phyloP scores from a whole-genome alignment of 2,329 filamentous ascomycete species.

The Cladosporium colombiae region DNA sequence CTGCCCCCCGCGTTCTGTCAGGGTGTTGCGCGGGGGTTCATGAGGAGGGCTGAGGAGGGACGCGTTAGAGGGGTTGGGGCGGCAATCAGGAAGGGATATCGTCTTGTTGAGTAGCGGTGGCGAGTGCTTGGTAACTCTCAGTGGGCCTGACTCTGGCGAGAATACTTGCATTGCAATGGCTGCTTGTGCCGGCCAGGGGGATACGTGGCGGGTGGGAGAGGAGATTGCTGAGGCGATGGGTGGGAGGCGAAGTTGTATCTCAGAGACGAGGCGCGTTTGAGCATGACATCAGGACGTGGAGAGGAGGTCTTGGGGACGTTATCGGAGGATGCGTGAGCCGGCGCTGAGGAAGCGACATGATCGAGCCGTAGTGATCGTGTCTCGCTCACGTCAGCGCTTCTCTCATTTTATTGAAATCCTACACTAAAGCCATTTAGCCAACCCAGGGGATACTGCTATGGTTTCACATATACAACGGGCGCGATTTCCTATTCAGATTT shows the following conservation, averaged over 20 bases:
- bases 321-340: not conserved
- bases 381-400: not conserved
- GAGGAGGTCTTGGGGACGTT: not conserved
- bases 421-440: not conserved
- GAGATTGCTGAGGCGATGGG: not conserved
- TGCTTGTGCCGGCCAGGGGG: too few relatives aligned
- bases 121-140: too few relatives aligned
- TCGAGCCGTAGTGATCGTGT: not conserved
- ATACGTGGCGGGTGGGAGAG: not conserved
- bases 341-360: not conserved
- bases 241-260: not conserved
- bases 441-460: not conserved
- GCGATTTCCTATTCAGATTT: not conserved
- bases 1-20: too few relatives aligned
- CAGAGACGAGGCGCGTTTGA: slow-evolving; percentile 7
- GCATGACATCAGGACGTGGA: not conserved
- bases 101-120: too few relatives aligned
- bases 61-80: too few relatives aligned
- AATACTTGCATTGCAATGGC: too few relatives aligned
- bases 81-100: too few relatives aligned
- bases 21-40: too few relatives aligned
- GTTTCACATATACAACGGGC: not conserved
- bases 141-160: too few relatives aligned
- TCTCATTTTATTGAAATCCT: too few relatives aligned
- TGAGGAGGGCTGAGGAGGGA: too few relatives aligned